Evolutionary conservation across 805 yeast genomes (phyloP), one percentile per base, ranked within the genome.

Genomic region (Metschnikowia bowlesiae): DNA sequence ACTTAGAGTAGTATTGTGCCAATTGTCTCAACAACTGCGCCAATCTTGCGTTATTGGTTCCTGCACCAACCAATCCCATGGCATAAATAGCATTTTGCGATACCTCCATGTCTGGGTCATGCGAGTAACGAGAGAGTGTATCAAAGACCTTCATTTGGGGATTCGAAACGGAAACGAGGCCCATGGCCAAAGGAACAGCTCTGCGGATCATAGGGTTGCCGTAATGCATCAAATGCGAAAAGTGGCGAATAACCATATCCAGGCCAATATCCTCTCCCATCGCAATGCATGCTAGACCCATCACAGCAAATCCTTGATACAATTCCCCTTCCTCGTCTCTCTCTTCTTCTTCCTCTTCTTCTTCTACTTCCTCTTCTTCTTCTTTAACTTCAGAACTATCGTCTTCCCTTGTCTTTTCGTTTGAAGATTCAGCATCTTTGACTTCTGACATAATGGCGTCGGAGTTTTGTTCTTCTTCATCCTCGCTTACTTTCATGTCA

Each of bases 241-340:
- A 92, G 69, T 94, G 99, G 66, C 99, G 91, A 64, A 92, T 73
- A 8, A 92, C 85, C 99, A 94, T 94, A 60, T 92, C 97, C 69
- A 88, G 95, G 33, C 99, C 99, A 66, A 94, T 88, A 57, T 89
- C 96, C 70, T 94, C 99, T 55, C 99, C 99, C 87, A 94, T 85
- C 11, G 97, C 94, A 61, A 95, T 87, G 56, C 87, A 79, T 0
- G 97, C 99, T 57, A 94, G 80, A 53, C 99, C 99, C 47, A 94
- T 77, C 16, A 94, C 97, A 8, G 98, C 94, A 63, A 88, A 89
- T 1, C 95, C 96, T 62, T 87, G 89, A 65, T 76, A 80, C 39
- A 83, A 67, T 56, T 78, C 80, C 52, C 82, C 87, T 49, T 75
- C 81, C 22, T 74, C 79, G 8, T 66, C 68, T 5, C 61, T 62